phyloP scores from a whole-genome alignment of 768 basidiomycete species.

The Lyophyllum semitale region DNA sequence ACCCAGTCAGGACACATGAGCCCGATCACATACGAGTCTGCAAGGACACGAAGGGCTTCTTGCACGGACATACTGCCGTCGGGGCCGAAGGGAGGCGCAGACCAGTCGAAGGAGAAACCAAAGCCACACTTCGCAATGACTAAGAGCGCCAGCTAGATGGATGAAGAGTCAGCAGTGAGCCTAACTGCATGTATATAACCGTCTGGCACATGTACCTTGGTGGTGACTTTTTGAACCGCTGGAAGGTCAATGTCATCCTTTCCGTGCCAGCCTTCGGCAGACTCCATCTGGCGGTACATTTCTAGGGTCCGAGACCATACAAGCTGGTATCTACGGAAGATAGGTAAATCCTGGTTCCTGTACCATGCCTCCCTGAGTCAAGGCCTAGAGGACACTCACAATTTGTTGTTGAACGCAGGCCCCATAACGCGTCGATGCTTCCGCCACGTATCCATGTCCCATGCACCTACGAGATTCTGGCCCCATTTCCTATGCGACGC shows the following conservation, averaged over 20 bases:
- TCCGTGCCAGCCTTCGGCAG: conserved; percentile 24
- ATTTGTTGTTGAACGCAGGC: conserved; percentile 41
- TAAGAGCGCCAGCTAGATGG: conserved; percentile 38
- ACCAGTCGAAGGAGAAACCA: conserved; percentile 33
- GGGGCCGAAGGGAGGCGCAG: conserved; percentile 30
- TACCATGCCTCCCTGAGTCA: too few species aligned
- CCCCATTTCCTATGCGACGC: conserved; percentile 5
- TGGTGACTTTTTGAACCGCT: conserved; percentile 1
- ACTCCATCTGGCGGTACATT: conserved; percentile 32
- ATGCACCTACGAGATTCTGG: conserved; percentile 2
- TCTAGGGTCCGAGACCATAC: conserved; percentile 33
- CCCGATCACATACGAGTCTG: conserved; percentile 15
- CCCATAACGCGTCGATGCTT: conserved; percentile 44
- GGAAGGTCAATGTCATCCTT: conserved; percentile 18
- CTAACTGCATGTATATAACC: neutral
- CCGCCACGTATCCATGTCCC: conserved; percentile 42
- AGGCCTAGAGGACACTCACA: conserved; percentile 26
- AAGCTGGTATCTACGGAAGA: conserved; percentile 24
- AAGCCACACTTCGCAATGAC: conserved; percentile 43
- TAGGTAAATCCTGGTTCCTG: neutral
- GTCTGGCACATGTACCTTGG: neutral
- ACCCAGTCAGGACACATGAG: conserved; percentile 7
- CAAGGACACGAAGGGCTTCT: conserved; percentile 34
- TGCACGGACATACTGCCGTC: conserved; percentile 40
- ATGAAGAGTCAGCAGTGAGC: conserved; percentile 10